A percentile compares a stretch with the other conserved stretches of the same genome.
phyloP scores from a whole-genome alignment of 441 rosid species.

The Aquilaria agallochum region DNA sequence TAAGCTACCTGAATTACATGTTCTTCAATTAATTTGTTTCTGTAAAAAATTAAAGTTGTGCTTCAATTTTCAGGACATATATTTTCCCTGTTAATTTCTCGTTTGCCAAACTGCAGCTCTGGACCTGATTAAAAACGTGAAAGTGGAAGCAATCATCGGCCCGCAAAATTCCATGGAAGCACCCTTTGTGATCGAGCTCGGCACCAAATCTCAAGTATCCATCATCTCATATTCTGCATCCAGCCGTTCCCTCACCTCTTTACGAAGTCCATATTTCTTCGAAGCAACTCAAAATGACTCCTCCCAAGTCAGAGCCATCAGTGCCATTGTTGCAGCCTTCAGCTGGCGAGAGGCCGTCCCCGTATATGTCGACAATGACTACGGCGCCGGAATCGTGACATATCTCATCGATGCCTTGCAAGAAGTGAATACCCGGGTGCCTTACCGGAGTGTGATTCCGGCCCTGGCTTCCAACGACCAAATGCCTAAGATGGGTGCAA shows the following conservation, averaged over 20 bases:
- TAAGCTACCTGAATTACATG: too few species aligned
- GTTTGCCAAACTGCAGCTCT: background rate
- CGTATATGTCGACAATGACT: slow-evolving; percentile 24
- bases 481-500: slow-evolving; percentile 3
- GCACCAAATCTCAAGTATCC: background rate
- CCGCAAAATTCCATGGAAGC: background rate
- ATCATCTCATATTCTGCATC: background rate
- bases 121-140: background rate
- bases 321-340: slow-evolving; percentile 14
- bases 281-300: slow-evolving; percentile 21
- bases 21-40: too few species aligned
- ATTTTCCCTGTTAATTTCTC: too few species aligned
- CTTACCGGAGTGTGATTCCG: slow-evolving; percentile 19
- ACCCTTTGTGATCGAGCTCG: background rate
- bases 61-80: too few species aligned
- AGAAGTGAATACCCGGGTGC: slow-evolving; percentile 14
- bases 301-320: slow-evolving; percentile 22
- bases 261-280: slow-evolving; percentile 18
- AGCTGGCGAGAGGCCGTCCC: slow-evolving; percentile 23
- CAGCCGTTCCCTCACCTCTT: background rate
- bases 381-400: slow-evolving; percentile 25
- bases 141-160: background rate
- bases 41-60: too few species aligned
- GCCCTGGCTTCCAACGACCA: slow-evolving; percentile 8
- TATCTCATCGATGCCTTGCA: slow-evolving; percentile 22